Base-by-base conservation (phyloP, 257 asterid genomes). In the Solanum tacnaense region DNA sequence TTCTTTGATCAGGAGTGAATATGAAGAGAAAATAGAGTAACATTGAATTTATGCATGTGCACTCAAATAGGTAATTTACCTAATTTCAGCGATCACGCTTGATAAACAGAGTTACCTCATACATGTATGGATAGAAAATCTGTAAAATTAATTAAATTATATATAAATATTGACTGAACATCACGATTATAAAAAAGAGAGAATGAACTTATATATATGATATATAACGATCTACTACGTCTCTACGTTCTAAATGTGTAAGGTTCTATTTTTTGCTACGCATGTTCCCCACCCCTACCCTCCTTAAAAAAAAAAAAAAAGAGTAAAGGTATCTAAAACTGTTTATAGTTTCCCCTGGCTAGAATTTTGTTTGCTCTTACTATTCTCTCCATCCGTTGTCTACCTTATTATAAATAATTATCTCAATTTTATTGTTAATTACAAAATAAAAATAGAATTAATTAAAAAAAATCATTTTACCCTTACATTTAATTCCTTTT, bases 81-180 rank as follows among this genome's bases (percentile, higher is more conserved):
- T 52, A 16, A 16, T 52, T 29, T 68, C 3, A 13, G 3, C 1
- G 9, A 15, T 6, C 7, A 5, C 2, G 3, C 23, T 31, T 3
- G 5, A 1, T 70, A 7, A 29, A 29, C 7, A 29, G 0, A 72
- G 5, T 32, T 32, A 72, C 3, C 3, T 16, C 25, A 16, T 29
- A 29, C 2, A 3, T 70, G 3, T 71, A 71, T 6, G 23, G 16
- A 31, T 31, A 31, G 11, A 0, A 0, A 70, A 13, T 71, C 5
- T 31, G 4, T 16, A 71, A 31, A 71, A 71, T 16, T 31, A 71
- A 0, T 15, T 7, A 7, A 71, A 15, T 0, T 70, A 9, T 4
- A 1, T 2, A 4, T 1, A 13, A 15, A 0, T 52, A 6, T 13
- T 31, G 7, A 4, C 0, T 16, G 13, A 2, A 32, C 25, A 4